Evolutionary conservation across 257 asterid species (phyloP).

Genomic region (Solanum gracilifrons): DNA sequence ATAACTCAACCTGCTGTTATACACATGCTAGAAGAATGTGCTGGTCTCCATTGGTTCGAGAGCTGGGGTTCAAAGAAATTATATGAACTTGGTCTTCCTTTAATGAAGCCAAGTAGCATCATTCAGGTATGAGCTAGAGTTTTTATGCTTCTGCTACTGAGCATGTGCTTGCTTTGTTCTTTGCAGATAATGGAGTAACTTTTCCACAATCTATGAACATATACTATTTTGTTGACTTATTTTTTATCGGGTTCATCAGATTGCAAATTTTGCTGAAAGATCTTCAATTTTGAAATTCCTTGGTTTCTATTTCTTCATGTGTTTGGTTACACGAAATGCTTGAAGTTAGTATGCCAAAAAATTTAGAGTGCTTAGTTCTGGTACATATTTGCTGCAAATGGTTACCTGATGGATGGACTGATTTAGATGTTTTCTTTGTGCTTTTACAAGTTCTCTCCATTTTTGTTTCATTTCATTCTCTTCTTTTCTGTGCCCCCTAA

Average conservation of each 20-base stretch:
- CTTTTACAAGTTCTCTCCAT: not conserved
- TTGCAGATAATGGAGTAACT: not conserved
- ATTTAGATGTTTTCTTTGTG: not conserved
- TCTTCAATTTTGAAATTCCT: not conserved
- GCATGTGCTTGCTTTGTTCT: not conserved
- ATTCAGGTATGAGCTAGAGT: conserved; percentile 40
- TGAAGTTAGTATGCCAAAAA: not conserved
- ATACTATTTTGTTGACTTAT: not conserved
- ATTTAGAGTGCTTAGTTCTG: not conserved
- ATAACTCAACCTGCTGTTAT: conserved; percentile 93
- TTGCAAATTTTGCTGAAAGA: not conserved
- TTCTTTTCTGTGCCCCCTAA: not conserved
- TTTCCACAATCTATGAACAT: not conserved
- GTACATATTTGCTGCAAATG: not conserved
- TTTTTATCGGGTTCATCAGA: not conserved
- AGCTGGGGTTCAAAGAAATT: conserved; percentile 92
- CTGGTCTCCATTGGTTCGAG: conserved; percentile 96
- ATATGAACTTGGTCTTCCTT: conserved; percentile 82
- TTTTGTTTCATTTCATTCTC: not conserved
- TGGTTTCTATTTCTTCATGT: not conserved
- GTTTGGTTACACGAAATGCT: not conserved
- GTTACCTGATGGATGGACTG: not conserved
- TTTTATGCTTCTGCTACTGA: not conserved
- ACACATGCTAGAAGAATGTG: conserved; percentile 95
- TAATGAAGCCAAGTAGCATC: conserved; percentile 48